Conservation (phyloP, 768 basidiomycete genomes). For the Amanita muscaria region DNA sequence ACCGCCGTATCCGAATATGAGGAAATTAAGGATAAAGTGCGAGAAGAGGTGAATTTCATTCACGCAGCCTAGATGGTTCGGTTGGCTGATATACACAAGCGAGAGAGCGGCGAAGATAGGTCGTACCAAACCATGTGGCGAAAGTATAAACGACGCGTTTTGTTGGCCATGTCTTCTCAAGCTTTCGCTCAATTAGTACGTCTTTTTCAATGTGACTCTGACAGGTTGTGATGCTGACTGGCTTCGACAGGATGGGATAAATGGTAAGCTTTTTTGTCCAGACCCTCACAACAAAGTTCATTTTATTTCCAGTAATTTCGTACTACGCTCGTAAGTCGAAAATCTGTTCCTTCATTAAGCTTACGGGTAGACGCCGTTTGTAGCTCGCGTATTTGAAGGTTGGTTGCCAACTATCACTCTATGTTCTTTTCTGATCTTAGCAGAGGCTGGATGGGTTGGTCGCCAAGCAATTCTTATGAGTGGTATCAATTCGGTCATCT, state of each 20-base stretch:
- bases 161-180: slow-evolving; percentile 93
- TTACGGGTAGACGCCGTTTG: neutral
- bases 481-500: slow-evolving; percentile 83
- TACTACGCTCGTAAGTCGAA: slow-evolving; percentile 79
- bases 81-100: slow-evolving; percentile 30
- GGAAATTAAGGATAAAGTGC: slow-evolving; percentile 79
- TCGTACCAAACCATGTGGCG: slow-evolving; percentile 81
- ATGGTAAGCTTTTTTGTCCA: slow-evolving; percentile 42
- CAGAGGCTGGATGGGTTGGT: slow-evolving; percentile 94
- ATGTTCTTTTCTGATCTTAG: slow-evolving; percentile 8
- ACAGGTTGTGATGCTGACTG: neutral
- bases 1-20: slow-evolving; percentile 75
- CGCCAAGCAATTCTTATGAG: slow-evolving; percentile 93
- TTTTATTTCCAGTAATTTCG: slow-evolving; percentile 61
- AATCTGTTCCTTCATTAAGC: neutral
- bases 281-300: slow-evolving; percentile 5
- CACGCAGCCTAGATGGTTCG: neutral
- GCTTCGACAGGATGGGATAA: slow-evolving; percentile 79
- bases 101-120: slow-evolving; percentile 65
- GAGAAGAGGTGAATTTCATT: slow-evolving; percentile 45
- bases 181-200: slow-evolving; percentile 90
- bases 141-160: slow-evolving; percentile 76
- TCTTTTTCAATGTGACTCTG: slow-evolving; percentile 13
- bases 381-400: slow-evolving; percentile 91
- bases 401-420: slow-evolving; percentile 9